Evolutionary conservation across 2,329 filamentous ascomycete species (phyloP).

Genomic region (Colletotrichum abscissum): DNA sequence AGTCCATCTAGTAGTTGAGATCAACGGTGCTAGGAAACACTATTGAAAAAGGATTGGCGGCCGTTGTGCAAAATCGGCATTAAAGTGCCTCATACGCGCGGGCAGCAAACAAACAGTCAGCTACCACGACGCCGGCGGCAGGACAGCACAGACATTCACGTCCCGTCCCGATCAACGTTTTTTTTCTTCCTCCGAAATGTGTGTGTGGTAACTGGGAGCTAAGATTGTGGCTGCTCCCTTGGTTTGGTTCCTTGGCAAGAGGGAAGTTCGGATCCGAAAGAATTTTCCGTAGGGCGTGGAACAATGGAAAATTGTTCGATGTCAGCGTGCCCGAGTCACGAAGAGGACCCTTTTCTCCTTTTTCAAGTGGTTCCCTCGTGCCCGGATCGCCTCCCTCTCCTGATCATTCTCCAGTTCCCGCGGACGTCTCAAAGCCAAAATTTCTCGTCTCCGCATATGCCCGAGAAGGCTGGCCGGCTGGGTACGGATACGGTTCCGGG

Average conservation of each 20-base stretch:
- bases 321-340: background rate
- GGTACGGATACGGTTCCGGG: background rate
- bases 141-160: constrained; percentile 23
- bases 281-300: background rate
- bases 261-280: constrained; percentile 11
- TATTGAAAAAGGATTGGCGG: background rate
- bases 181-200: background rate
- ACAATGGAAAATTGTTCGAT: background rate
- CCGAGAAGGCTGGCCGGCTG: background rate
- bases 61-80: constrained; percentile 8
- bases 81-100: background rate
- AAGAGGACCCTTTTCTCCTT: background rate
- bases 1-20: background rate
- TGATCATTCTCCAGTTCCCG: background rate
- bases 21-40: background rate
- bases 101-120: background rate
- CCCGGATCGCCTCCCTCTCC: background rate
- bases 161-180: constrained; percentile 17
- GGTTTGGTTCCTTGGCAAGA: too few relatives aligned
- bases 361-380: background rate
- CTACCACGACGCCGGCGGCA: background rate
- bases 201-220: background rate
- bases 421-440: background rate
- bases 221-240: background rate
- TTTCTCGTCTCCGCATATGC: constrained; percentile 8